phyloP scores from a whole-genome alignment of 2,329 filamentous ascomycete species.

The Colletotrichum cereale region DNA sequence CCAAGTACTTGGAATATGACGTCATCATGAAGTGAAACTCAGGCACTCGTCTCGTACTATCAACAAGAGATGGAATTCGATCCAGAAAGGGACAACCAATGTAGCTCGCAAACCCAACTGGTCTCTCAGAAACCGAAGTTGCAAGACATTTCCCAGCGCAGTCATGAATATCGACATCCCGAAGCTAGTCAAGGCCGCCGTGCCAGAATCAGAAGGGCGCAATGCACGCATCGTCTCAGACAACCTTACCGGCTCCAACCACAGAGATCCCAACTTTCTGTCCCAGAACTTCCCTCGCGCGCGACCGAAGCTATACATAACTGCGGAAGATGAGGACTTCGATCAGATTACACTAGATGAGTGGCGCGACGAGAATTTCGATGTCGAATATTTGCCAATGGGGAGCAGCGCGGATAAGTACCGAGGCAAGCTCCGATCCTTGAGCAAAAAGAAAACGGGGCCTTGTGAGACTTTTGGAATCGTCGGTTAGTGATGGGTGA shows the following conservation, averaged over 20 bases:
- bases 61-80: neutral
- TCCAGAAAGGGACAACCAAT: accelerated
- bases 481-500: slow-evolving; percentile 48
- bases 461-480: slow-evolving; percentile 60
- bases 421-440: slow-evolving; percentile 48
- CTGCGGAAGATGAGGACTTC: slow-evolving; percentile 57
- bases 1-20: slow-evolving; percentile 14
- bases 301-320: slow-evolving; percentile 57
- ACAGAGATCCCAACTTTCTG: slow-evolving; percentile 57
- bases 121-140: neutral
- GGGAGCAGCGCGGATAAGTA: slow-evolving; percentile 52
- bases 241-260: slow-evolving; percentile 49
- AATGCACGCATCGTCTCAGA: slow-evolving; percentile 49
- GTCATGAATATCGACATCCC: slow-evolving; percentile 47
- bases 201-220: slow-evolving; percentile 49
- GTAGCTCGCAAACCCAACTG: neutral
- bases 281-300: slow-evolving; percentile 54
- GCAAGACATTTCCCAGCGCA: neutral
- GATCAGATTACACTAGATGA: slow-evolving; percentile 52
- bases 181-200: slow-evolving; percentile 47
- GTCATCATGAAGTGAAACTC: slow-evolving; percentile 23
- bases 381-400: slow-evolving; percentile 58
- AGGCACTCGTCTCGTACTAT: slow-evolving; percentile 4
- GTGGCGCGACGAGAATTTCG: slow-evolving; percentile 58
- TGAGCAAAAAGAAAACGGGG: slow-evolving; percentile 50